Percentiles rank a stretch among this genome's conserved stretches.
Conservation (phyloP, 148 eudicot genomes). For the Gaultheria prostrata region DNA sequence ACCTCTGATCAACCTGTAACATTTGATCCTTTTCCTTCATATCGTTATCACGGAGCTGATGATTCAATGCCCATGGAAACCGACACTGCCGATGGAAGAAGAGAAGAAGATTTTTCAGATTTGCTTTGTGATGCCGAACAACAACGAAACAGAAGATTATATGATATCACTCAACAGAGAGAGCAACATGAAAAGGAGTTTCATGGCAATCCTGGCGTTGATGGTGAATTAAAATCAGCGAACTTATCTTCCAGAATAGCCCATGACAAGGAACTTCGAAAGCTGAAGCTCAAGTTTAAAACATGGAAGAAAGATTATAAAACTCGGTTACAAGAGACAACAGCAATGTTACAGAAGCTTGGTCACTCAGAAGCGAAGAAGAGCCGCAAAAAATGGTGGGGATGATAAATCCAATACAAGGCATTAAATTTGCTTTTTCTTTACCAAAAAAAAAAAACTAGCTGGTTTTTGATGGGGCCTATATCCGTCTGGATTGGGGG, state of each 20-base stretch:
- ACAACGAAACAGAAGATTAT: neutral
- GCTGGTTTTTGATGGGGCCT: neutral
- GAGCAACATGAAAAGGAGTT: constrained; percentile 11
- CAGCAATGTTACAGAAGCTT: constrained; percentile 32
- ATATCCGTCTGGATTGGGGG: neutral
- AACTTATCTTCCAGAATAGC: neutral
- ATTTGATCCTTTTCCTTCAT: constrained; percentile 11
- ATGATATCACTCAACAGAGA: neutral
- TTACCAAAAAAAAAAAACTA: no score
- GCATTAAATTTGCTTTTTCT: neutral
- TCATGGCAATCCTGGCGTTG: constrained; percentile 7
- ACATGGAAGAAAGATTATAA: constrained; percentile 48
- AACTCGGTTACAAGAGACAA: constrained; percentile 32
- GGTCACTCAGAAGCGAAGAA: constrained; percentile 22
- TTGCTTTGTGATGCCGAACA: constrained; percentile 5
- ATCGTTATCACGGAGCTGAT: constrained; percentile 10
- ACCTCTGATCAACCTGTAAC: constrained; percentile 15
- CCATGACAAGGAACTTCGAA: constrained; percentile 30
- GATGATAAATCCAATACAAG: neutral
- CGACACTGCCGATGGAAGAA: neutral
- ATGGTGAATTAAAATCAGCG: constrained; percentile 11
- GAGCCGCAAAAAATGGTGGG: constrained; percentile 35
- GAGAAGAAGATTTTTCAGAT: constrained; percentile 8
- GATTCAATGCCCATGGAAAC: constrained; percentile 1
- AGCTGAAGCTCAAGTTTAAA: constrained; percentile 35